phyloP scores from a whole-genome alignment of 2,329 filamentous ascomycete species.

The Penicillium sp. region DNA sequence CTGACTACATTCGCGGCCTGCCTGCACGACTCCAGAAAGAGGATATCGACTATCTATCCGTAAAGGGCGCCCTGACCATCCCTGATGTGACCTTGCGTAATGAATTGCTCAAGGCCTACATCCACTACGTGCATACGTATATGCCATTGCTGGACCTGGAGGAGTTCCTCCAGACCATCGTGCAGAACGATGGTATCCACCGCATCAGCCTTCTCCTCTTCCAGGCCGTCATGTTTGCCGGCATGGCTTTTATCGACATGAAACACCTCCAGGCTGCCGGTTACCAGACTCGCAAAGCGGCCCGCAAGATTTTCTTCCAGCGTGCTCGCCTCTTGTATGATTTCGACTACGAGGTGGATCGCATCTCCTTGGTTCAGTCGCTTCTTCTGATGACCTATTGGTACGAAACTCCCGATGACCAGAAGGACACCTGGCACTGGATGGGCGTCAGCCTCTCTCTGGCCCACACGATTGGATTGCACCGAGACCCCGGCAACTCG shows the following conservation, averaged over 20 bases:
- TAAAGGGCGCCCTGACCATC: conserved; percentile 81
- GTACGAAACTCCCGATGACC: conserved; percentile 95
- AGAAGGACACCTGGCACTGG: conserved; percentile 99
- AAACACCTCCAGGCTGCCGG: conserved; percentile 74
- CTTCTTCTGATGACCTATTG: conserved; percentile 93
- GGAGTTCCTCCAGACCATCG: conserved; percentile 61
- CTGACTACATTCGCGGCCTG: conserved; percentile 76
- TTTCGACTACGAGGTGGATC: conserved; percentile 91
- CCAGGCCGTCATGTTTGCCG: conserved; percentile 93
- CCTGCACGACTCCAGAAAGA: conserved; percentile 75
- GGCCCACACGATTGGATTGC: conserved; percentile 88
- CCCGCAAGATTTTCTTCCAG: conserved; percentile 85
- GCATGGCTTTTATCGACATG: conserved; percentile 84
- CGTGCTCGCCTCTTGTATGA: conserved; percentile 90
- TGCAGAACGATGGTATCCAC: conserved; percentile 66
- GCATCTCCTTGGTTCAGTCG: conserved; percentile 83
- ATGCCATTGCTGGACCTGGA: conserved; percentile 81
- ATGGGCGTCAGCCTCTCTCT: conserved; percentile 94
- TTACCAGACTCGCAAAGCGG: conserved; percentile 74
- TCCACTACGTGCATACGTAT: conserved; percentile 89
- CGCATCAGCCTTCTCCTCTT: conserved; percentile 84
- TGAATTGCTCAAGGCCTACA: conserved; percentile 77
- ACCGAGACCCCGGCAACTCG: conserved; percentile 79
- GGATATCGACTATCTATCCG: conserved; percentile 78
- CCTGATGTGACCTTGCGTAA: conserved; percentile 72